These are phyloP conservation scores for Phytophthora pistaciae DNA, from an alignment of 352 stramenopile genomes.

Conservation along the genomic window DNA sequence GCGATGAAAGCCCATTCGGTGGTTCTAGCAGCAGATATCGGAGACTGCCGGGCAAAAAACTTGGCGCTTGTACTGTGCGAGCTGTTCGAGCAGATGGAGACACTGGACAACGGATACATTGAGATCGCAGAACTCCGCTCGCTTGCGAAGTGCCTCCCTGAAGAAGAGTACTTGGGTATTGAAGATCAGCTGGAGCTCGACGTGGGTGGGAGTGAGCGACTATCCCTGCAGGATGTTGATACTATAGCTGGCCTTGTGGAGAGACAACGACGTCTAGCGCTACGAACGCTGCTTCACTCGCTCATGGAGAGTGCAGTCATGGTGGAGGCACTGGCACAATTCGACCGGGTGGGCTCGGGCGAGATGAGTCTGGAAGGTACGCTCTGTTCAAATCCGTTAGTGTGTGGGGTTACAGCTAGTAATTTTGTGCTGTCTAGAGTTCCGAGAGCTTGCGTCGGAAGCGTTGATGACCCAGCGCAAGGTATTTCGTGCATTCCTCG, in stretches of 20 bases:
- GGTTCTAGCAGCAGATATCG: constrained; percentile 15
- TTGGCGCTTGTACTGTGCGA: constrained; percentile 60
- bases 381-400: background rate
- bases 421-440: constrained; percentile 40
- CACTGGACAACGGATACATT: constrained; percentile 63
- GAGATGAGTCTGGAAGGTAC: constrained; percentile 72
- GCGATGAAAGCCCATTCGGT: background rate
- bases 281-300: constrained; percentile 40
- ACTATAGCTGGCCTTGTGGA: constrained; percentile 35
- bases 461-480: constrained; percentile 42
- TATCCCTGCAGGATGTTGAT: constrained; percentile 29
- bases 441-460: constrained; percentile 50
- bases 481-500: constrained; percentile 34
- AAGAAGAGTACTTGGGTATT: constrained; percentile 5
- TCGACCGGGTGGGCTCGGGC: constrained; percentile 61
- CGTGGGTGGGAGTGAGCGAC: constrained; percentile 27
- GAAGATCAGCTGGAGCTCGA: constrained; percentile 25
- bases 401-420: background rate
- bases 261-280: constrained; percentile 31
- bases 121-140: constrained; percentile 79
- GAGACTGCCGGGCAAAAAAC: constrained; percentile 45
- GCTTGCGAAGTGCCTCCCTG: constrained; percentile 47
- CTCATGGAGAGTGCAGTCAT: constrained; percentile 60
- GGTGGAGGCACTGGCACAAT: constrained; percentile 45
- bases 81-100: constrained; percentile 79